These are phyloP conservation scores for Apiospora aurea DNA, from an alignment of 2,329 filamentous ascomycete genomes.

Conservation along the genomic window DNA sequence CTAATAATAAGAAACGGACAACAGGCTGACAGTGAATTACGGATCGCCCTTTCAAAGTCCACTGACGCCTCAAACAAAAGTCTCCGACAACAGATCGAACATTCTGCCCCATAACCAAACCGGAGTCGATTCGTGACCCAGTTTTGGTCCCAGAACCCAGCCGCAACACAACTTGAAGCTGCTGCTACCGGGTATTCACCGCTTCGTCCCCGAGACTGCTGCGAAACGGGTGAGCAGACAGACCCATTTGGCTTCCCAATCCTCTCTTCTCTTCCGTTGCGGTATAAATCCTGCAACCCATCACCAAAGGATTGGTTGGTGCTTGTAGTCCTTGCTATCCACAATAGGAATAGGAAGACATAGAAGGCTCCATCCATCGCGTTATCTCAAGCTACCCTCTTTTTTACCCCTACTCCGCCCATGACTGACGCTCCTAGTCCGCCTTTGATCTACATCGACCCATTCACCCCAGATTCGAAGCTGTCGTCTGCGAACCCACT, in stretches of 20 bases:
- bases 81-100: neutral
- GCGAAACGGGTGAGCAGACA: constrained; percentile 23
- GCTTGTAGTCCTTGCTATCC: neutral
- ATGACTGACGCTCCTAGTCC: neutral
- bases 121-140: constrained; percentile 5
- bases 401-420: neutral
- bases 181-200: constrained; percentile 10
- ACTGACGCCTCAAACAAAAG: neutral
- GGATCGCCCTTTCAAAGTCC: neutral
- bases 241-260: neutral
- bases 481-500: neutral
- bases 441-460: constrained; percentile 1
- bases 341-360: neutral
- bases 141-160: constrained; percentile 21
- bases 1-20: constrained; percentile 18
- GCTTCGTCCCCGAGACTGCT: constrained; percentile 21
- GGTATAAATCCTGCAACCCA: constrained; percentile 7
- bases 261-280: neutral
- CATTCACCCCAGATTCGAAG: constrained; percentile 21
- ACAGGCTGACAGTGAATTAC: constrained; percentile 13
- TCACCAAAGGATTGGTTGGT: neutral
- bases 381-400: constrained; percentile 9
- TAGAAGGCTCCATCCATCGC: neutral
- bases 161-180: constrained; percentile 10
- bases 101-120: constrained; percentile 11